These are phyloP conservation scores for Rhynchospora tenuis DNA, from an alignment of 176 grass and related monocot genomes.

Conservation along the genomic window DNA sequence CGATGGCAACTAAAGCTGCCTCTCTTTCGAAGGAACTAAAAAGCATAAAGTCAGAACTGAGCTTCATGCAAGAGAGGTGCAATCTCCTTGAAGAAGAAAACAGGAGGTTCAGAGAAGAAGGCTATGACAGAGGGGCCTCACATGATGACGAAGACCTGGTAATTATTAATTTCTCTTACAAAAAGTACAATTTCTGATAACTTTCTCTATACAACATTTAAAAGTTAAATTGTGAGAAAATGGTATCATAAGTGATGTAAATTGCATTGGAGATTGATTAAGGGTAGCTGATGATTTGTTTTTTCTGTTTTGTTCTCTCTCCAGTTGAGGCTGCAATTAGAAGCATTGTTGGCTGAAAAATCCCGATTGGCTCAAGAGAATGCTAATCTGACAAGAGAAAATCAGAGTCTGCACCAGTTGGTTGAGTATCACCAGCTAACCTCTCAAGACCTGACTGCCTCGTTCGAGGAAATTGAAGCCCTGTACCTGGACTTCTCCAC, in stretches of 20 bases:
- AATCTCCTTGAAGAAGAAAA: slow-evolving; percentile 86
- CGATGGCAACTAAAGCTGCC: slow-evolving; percentile 70
- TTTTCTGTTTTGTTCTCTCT: background rate
- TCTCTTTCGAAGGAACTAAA: slow-evolving; percentile 74
- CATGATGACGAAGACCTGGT: slow-evolving; percentile 95
- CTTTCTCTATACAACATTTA: slow-evolving; percentile 1
- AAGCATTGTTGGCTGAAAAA: slow-evolving; percentile 79
- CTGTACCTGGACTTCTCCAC: slow-evolving; percentile 66
- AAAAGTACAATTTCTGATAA: no score
- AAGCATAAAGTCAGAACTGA: slow-evolving; percentile 76
- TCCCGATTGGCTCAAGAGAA: slow-evolving; percentile 85
- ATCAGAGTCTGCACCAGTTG: slow-evolving; percentile 76
- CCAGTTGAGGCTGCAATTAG: slow-evolving; percentile 79
- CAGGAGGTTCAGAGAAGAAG: slow-evolving; percentile 57
- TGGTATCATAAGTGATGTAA: background rate
- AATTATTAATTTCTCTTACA: background rate
- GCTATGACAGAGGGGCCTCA: slow-evolving; percentile 30
- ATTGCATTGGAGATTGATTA: background rate
- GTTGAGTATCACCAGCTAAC: slow-evolving; percentile 96
- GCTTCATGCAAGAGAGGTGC: slow-evolving; percentile 77
- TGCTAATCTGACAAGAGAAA: slow-evolving; percentile 63
- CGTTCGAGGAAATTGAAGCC: slow-evolving; percentile 70
- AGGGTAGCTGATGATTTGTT: slow-evolving; percentile 3
- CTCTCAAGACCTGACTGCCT: slow-evolving; percentile 53
- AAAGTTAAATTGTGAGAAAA: background rate